Evolutionary conservation across 306 rosid genomes (phyloP).

Genomic region (Herpetospermum pedunculosum): DNA sequence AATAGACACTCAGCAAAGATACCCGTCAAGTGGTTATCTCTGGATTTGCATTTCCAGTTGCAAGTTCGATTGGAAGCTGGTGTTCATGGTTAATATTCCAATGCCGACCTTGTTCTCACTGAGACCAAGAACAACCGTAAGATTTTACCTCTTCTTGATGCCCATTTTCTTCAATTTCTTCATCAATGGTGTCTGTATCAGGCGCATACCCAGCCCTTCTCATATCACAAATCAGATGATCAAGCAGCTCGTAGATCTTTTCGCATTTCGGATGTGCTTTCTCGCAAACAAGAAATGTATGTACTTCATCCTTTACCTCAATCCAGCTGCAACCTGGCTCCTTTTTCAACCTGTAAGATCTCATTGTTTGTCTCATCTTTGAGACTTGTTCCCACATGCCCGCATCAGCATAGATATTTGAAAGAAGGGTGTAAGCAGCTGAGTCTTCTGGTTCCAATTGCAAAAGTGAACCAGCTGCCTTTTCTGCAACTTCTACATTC

Average conservation of each 20-base stretch:
- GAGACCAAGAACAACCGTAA: not conserved
- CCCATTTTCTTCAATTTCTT: conserved; percentile 23
- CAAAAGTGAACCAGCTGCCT: conserved; percentile 38
- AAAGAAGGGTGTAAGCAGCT: conserved; percentile 53
- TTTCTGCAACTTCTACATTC: conserved; percentile 67
- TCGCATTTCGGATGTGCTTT: conserved; percentile 71
- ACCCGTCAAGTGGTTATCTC: not conserved
- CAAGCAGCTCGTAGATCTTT: conserved; percentile 48
- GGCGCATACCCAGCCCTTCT: conserved; percentile 42
- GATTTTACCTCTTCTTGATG: conserved; percentile 11
- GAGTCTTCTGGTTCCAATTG: conserved; percentile 72
- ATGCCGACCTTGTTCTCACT: not conserved
- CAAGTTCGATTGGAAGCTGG: not conserved
- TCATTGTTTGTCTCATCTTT: conserved; percentile 57
- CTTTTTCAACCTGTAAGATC: conserved; percentile 43
- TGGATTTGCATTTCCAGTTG: not conserved
- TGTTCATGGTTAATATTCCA: not conserved
- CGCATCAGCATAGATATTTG: conserved; percentile 57
- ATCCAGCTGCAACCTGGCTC: conserved; percentile 98
- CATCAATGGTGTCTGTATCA: conserved; percentile 28
- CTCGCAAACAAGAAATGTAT: conserved; percentile 68
- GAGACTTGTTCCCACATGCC: conserved; percentile 77
- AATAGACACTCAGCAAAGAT: not conserved
- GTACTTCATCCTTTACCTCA: conserved; percentile 68
- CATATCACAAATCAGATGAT: conserved; percentile 54